Evolutionary conservation across 225 moss, liverwort and hornwort species (phyloP), one percentile per base, ranked within the genome.

Genomic region (Physcomitrellopsis africana): DNA sequence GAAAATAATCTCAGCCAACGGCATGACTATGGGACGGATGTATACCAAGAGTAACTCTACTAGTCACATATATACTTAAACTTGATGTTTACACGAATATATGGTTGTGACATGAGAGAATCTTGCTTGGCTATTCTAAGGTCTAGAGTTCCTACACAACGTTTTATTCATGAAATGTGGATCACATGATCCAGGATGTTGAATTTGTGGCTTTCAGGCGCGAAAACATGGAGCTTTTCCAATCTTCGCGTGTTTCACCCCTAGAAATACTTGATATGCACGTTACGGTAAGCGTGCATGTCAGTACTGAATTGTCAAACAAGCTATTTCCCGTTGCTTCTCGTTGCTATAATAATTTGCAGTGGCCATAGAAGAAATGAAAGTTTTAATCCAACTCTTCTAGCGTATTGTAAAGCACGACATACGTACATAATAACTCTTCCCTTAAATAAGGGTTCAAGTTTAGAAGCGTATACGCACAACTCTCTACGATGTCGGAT

Each of bases 1-100:
- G 44, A 45, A 76, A 70, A 68, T 16, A 73, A 59, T 67, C 15
- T 45, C n/a, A 46, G 29, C 59, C 29, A 70, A 58, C 10, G 19
- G 65, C 15, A 10, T 1, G 2, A 51, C 10, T 49, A 37, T 37
- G 32, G 1, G 1, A 37, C 7, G 32, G 4, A 37, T 4, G 32
- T 37, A 37, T 37, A 37, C 32, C 7, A 37, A 37, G 32, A 37
- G 32, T 37, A 7, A 37, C 32, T 37, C 32, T 2, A 37, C 5
- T 2, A 37, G 32, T 37, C 32, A 37, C 7, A 0, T 5, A 4
- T 37, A 37, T 37, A 37, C 7, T 37, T 37, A 37, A 1, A 37
- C 32, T 37, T 37, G 3, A 0, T 37, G 0, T 5, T 4, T 37
- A 37, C 1, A 4, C 4, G 7, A 5, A 5, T 5, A 37, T 37